phyloP scores from a whole-genome alignment of 2,329 filamentous ascomycete genomes.

The Purpureocillium lavendulum region DNA sequence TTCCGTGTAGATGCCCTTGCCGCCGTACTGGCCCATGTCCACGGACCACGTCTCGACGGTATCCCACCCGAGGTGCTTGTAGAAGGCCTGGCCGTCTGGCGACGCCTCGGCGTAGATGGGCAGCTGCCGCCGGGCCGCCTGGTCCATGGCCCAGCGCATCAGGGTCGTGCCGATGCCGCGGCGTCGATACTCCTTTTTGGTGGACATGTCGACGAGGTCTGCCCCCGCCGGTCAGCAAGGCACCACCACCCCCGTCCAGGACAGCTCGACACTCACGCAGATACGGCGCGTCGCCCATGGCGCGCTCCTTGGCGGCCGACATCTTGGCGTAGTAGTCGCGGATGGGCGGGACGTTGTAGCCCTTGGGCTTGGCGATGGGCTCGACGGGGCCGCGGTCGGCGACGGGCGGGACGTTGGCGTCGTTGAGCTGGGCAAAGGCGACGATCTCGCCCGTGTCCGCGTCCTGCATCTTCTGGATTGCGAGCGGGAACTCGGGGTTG shows the following conservation, averaged over 20 bases:
- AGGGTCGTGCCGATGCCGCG: not conserved
- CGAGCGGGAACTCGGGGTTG: constrained; percentile 1
- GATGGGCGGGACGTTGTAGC: constrained; percentile 1
- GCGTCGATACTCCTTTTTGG: constrained; percentile 1
- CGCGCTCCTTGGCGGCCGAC: not conserved
- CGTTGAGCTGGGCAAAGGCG: not conserved
- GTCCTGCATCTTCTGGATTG: not conserved
- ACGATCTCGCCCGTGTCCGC: not conserved
- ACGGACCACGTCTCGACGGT: not conserved
- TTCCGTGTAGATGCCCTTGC: not conserved
- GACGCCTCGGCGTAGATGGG: constrained; percentile 1
- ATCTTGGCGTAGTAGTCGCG: constrained; percentile 1
- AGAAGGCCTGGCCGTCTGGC: not conserved
- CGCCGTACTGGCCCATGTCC: constrained; percentile 1
- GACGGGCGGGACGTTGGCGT: not conserved
- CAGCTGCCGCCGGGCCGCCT: not conserved
- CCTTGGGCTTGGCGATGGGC: not conserved
- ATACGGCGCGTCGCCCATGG: constrained; percentile 1
- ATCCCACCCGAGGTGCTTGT: constrained; percentile 1
- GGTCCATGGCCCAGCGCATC: not conserved
- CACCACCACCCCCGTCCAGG: no score
- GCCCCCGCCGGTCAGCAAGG: not conserved
- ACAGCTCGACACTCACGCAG: not conserved
- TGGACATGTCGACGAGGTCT: not conserved
- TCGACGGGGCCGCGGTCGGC: not conserved